Conservation (phyloP, 2,329 filamentous ascomycete species). For the Botrytis cinerea region DNA sequence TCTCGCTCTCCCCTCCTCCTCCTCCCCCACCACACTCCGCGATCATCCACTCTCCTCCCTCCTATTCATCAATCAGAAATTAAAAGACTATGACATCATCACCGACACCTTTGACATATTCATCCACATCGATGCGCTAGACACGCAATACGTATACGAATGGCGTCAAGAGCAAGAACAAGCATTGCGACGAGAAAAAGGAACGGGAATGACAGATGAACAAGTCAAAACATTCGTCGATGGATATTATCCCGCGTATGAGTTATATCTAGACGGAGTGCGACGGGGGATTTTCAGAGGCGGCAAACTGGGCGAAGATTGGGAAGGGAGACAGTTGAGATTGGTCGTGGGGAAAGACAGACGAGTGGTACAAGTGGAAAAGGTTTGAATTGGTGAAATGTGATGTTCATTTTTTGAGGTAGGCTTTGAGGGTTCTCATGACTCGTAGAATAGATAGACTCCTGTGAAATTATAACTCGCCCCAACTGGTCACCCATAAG, state of each 20-base stretch:
- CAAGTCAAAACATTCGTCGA: conserved; percentile 67
- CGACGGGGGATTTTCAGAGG: conserved; percentile 50
- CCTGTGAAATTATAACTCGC: background rate
- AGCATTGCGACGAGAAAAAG: conserved; percentile 56
- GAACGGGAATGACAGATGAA: conserved; percentile 65
- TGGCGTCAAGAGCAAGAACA: conserved; percentile 69
- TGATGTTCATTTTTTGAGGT: background rate
- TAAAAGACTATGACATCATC: conserved; percentile 60
- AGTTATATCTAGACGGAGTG: conserved; percentile 53
- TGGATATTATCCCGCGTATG: conserved; percentile 57
- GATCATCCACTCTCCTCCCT: conserved; percentile 58
- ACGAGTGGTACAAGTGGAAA: conserved; percentile 44
- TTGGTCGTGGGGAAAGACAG: conserved; percentile 52
- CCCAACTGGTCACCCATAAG: background rate
- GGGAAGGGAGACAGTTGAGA: conserved; percentile 51
- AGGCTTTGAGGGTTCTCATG: background rate
- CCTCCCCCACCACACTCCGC: conserved; percentile 37
- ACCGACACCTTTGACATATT: conserved; percentile 62
- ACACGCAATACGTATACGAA: conserved; percentile 63
- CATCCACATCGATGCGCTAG: conserved; percentile 64
- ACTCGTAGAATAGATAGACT: background rate
- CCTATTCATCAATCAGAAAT: conserved; percentile 57
- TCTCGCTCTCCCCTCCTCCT: conserved; percentile 36
- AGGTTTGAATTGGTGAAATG: conserved; percentile 28
- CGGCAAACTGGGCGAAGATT: conserved; percentile 20